Conservation (phyloP, 148 eudicot species). For the Nyssa sinensis region DNA sequence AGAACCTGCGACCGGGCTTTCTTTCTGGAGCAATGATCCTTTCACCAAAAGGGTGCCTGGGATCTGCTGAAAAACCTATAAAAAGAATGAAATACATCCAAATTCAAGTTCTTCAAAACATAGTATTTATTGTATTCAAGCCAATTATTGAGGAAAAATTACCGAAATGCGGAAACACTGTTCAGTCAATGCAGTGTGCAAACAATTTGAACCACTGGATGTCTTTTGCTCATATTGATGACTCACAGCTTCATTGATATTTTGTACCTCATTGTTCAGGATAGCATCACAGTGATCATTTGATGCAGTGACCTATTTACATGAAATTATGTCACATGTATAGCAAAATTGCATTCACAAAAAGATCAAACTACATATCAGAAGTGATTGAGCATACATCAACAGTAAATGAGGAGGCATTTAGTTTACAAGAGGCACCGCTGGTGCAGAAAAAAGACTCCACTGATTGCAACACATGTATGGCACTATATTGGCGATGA, state of each 20-base stretch:
- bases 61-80: slow-evolving; percentile 86
- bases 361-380: neutral
- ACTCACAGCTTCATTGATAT: slow-evolving; percentile 23
- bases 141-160: slow-evolving; percentile 16
- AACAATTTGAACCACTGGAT: slow-evolving; percentile 25
- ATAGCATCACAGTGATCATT: slow-evolving; percentile 48
- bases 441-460: slow-evolving; percentile 53
- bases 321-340: neutral
- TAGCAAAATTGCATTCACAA: neutral
- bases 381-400: slow-evolving; percentile 52
- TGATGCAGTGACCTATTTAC: slow-evolving; percentile 46
- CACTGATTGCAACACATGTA: slow-evolving; percentile 62
- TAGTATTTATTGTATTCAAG: neutral
- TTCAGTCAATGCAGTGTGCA: slow-evolving; percentile 15
- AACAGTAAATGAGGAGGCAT: slow-evolving; percentile 54
- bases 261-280: slow-evolving; percentile 40
- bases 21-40: slow-evolving; percentile 62
- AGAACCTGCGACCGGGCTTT: slow-evolving; percentile 48
- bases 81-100: slow-evolving; percentile 7
- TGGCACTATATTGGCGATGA: slow-evolving; percentile 67
- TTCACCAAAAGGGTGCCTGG: slow-evolving; percentile 86
- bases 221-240: slow-evolving; percentile 17
- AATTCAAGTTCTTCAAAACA: neutral
- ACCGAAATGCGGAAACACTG: slow-evolving; percentile 62
- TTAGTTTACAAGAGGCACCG: slow-evolving; percentile 62